Conservation (phyloP, 306 rosid genomes). For the Prinsepia uniflora region DNA sequence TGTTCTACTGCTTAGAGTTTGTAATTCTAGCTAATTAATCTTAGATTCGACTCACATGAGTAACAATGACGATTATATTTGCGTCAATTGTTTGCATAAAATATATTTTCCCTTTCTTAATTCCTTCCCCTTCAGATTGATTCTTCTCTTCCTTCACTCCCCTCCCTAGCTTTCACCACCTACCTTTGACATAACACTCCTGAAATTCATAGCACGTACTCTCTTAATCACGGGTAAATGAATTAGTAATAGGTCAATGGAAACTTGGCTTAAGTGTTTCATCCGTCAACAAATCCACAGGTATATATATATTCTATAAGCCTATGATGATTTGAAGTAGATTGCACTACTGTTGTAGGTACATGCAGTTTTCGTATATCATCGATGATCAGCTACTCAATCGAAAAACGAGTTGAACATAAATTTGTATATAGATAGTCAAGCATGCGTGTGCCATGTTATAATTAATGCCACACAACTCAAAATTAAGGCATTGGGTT, state of each 20-base stretch:
- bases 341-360: background rate
- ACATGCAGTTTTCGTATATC: background rate
- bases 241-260: background rate
- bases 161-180: conserved; percentile 76
- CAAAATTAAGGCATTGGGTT: background rate
- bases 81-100: background rate
- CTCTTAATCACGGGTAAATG: no score
- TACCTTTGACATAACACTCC: conserved; percentile 62
- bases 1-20: no score
- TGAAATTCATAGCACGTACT: conserved; percentile 19
- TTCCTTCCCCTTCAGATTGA: conserved; percentile 21
- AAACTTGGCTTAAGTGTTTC: background rate
- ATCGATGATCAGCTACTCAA: background rate
- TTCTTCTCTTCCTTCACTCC: conserved; percentile 23
- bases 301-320: background rate
- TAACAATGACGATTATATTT: no score
- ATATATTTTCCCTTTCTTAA: conserved; percentile 13
- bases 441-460: conserved; percentile 8
- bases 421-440: background rate
- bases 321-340: background rate
- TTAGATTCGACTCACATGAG: no score
- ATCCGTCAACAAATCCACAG: background rate
- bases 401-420: background rate
- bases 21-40: no score
- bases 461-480: background rate